phyloP scores from a whole-genome alignment of 164 flowering plant genomes.

The Magnolia sinica region DNA sequence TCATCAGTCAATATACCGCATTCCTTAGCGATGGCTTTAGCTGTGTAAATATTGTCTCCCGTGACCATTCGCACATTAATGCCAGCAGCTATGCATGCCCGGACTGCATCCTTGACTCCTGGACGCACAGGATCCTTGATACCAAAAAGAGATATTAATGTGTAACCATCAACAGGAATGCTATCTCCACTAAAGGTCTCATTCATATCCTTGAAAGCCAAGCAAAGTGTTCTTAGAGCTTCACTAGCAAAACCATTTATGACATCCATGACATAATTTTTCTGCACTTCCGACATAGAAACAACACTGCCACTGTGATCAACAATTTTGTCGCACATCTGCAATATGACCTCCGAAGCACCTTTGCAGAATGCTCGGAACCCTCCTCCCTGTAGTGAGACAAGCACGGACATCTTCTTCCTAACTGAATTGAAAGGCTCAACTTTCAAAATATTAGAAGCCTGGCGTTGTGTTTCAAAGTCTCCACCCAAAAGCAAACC shows the following conservation, averaged over 20 bases:
- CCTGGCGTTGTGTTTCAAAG: slow-evolving; percentile 32
- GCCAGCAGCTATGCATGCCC: slow-evolving; percentile 43
- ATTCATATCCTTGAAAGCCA: slow-evolving; percentile 45
- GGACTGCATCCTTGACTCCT: slow-evolving; percentile 50
- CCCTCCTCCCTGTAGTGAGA: slow-evolving; percentile 46
- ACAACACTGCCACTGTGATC: slow-evolving; percentile 27
- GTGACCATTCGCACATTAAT: slow-evolving; percentile 57
- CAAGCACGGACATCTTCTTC: slow-evolving; percentile 79
- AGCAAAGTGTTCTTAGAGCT: slow-evolving; percentile 47
- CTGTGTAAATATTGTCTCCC: slow-evolving; percentile 53
- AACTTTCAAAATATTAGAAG: slow-evolving; percentile 39
- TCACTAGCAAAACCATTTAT: slow-evolving; percentile 42
- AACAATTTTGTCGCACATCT: slow-evolving; percentile 37
- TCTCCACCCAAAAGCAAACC: slow-evolving; percentile 64
- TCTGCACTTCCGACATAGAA: slow-evolving; percentile 28
- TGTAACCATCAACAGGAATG: slow-evolving; percentile 40
- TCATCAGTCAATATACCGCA: slow-evolving; percentile 45
- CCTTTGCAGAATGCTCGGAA: slow-evolving; percentile 72
- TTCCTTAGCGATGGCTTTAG: slow-evolving; percentile 53
- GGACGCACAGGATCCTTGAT: slow-evolving; percentile 59
- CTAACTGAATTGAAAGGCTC: slow-evolving; percentile 78
- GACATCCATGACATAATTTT: slow-evolving; percentile 21
- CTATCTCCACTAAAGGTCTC: slow-evolving; percentile 13
- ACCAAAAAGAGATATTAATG: slow-evolving; percentile 45
- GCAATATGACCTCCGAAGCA: slow-evolving; percentile 71